Evolutionary conservation across 306 rosid species (phyloP), one percentile per base, ranked within the genome.

Genomic region (Delonix regia): DNA sequence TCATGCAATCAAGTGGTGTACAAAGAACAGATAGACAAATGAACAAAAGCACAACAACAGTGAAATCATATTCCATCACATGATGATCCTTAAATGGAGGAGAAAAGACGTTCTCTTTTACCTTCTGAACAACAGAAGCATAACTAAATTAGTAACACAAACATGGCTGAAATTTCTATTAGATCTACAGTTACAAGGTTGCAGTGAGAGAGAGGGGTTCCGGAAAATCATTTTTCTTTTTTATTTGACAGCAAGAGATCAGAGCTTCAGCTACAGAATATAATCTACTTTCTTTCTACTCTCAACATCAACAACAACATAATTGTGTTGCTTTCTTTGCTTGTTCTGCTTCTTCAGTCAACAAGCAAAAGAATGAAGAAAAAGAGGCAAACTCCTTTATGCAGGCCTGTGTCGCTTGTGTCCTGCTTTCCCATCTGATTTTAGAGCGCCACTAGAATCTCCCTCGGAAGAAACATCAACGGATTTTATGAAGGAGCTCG

Each of bases 401-500:
- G 66, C 75, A 48, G 90, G 96, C 83, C 99, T 85, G 81, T 82
- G 87, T 77, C 99, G 73, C 83, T 95, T 95, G 57, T 83, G 93
- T 21, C 86, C 85, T 11, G 90, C 87, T 84, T 91, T 93, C 15
- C 89, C 98, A 42, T 92, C 93, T 27, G 97, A 89, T 72, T 84
- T 94, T 73, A 90, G 85, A 83, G 86, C 97, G 53, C 92, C 99
- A 61, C 88, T 88, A 18, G 99, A 95, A 81, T 95, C 99, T 13
- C 99, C 99, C 67, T 95, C 99, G 3, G 98, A 93, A 75, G 99
- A 95, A 82, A 83, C 90, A 8, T 95, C 98, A 86, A 87, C 80
- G 78, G 99, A 88, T 81, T 91, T 95, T 86, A 94, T 83, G 72
- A 95, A 95, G 55, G 96, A 88, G 74, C 74, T 80, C 34, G 99